A percentile compares a stretch with the other conserved stretches of the same genome.
These are phyloP conservation scores for Phytopythium helicoides DNA, from an alignment of 352 stramenopile species.

Conservation along the genomic window DNA sequence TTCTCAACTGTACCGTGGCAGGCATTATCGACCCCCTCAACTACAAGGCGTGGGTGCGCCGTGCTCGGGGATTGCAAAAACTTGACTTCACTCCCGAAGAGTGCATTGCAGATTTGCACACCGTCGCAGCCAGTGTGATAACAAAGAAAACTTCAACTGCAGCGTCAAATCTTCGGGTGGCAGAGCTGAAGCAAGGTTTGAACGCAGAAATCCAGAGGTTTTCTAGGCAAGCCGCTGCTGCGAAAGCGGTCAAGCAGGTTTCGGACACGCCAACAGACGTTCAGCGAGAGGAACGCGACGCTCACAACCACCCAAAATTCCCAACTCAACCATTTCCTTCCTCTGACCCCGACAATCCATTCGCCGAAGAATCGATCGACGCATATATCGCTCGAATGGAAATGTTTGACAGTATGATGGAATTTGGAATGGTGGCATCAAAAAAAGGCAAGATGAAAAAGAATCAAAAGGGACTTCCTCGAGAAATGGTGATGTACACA, in stretches of 20 bases:
- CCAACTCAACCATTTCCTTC: too few relatives aligned
- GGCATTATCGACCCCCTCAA: conserved; percentile 25
- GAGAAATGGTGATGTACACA: conserved; percentile 12
- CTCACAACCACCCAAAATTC: background rate
- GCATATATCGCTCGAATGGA: conserved; percentile 19
- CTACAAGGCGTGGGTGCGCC: conserved; percentile 23
- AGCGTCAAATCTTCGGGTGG: background rate
- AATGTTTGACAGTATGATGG: conserved; percentile 6
- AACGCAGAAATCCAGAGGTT: conserved; percentile 5
- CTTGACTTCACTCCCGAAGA: conserved; percentile 8
- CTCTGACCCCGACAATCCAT: background rate
- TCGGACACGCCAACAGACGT: conserved; percentile 4
- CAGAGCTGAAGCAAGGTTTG: conserved; percentile 11
- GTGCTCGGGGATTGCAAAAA: conserved; percentile 12
- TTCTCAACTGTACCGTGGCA: conserved; percentile 25
- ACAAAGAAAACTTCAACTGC: background rate
- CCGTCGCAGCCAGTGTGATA: conserved; percentile 1
- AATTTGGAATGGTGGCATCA: background rate
- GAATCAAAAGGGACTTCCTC: conserved; percentile 5
- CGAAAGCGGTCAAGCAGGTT: background rate
- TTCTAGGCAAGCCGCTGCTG: background rate
- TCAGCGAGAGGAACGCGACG: conserved; percentile 7
- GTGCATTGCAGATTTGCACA: conserved; percentile 12
- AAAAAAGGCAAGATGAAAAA: background rate
- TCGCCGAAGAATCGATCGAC: conserved; percentile 15